Evolutionary conservation across 2,329 filamentous ascomycete genomes (phyloP).

Genomic region (Ascochyta lentis): DNA sequence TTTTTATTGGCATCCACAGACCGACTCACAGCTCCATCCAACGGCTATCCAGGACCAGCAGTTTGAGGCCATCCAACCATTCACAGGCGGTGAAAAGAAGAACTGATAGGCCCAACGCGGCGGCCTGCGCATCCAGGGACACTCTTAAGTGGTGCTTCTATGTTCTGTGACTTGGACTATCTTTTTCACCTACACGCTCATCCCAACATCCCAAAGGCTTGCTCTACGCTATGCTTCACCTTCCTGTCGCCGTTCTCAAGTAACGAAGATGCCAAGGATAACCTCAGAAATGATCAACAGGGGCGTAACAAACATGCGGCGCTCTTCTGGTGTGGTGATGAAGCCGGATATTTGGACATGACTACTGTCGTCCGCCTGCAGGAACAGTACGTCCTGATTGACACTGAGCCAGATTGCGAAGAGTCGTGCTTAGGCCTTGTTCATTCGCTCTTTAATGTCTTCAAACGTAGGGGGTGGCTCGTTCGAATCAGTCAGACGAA

Average conservation of each 20-base stretch:
- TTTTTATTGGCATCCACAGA: background rate
- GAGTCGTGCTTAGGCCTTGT: slow-evolving; percentile 43
- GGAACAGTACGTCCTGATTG: slow-evolving; percentile 51
- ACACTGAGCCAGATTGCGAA: slow-evolving; percentile 53
- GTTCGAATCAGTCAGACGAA: slow-evolving; percentile 44
- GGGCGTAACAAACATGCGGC: slow-evolving; percentile 56
- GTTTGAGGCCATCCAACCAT: too few species aligned
- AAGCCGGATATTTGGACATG: background rate
- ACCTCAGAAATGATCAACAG: slow-evolving; percentile 55
- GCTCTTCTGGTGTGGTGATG: slow-evolving; percentile 27
- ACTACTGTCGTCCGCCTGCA: slow-evolving; percentile 11
- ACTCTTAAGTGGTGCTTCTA: too few species aligned
- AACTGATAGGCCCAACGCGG: too few species aligned
- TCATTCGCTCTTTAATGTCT: slow-evolving; percentile 27
- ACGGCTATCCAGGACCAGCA: too few species aligned
- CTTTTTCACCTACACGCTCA: too few species aligned
- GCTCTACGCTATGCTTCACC: too few species aligned
- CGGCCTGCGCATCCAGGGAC: too few species aligned
- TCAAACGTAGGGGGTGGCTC: slow-evolving; percentile 42
- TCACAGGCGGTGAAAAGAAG: too few species aligned
- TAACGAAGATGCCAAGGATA: slow-evolving; percentile 53
- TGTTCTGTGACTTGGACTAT: too few species aligned
- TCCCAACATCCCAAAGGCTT: too few species aligned
- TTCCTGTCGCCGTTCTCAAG: slow-evolving; percentile 15
- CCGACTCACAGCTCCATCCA: too few species aligned